Evolutionary conservation across 805 yeast species (phyloP).

Genomic region (Candida morakotiae): DNA sequence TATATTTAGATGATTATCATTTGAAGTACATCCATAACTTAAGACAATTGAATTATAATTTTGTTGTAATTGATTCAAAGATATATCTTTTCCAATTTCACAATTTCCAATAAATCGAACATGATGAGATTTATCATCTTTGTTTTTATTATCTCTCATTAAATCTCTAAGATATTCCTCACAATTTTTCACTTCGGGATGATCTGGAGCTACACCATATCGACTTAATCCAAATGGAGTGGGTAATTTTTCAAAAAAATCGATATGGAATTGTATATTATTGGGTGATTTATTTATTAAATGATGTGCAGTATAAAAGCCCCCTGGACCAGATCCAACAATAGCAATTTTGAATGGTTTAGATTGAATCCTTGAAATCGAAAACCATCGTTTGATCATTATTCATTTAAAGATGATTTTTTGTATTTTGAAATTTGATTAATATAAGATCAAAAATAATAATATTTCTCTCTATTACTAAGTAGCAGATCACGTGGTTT

Average conservation of each 20-base stretch:
- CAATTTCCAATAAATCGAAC: slow-evolving; percentile 67
- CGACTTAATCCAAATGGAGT: slow-evolving; percentile 90
- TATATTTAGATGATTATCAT: slow-evolving; percentile 50
- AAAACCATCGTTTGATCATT: slow-evolving; percentile 6
- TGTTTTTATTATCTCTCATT: slow-evolving; percentile 18
- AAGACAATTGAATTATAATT: slow-evolving; percentile 71
- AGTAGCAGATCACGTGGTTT: too few relatives aligned
- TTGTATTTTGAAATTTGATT: too few relatives aligned
- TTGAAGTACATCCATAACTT: slow-evolving; percentile 76
- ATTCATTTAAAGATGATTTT: too few relatives aligned
- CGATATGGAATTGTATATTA: slow-evolving; percentile 32
- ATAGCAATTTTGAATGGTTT: slow-evolving; percentile 52
- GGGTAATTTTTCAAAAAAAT: slow-evolving; percentile 79
- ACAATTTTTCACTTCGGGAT: slow-evolving; percentile 91
- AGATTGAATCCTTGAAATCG: background rate
- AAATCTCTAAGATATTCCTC: slow-evolving; percentile 64
- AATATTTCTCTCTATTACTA: too few relatives aligned
- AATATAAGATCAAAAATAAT: too few relatives aligned
- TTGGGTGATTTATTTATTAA: slow-evolving; percentile 47
- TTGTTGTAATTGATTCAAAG: slow-evolving; percentile 44
- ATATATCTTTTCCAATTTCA: slow-evolving; percentile 59
- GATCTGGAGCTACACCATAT: slow-evolving; percentile 99
- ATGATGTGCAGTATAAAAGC: slow-evolving; percentile 83
- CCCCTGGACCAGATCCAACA: slow-evolving; percentile 96
- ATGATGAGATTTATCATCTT: too few relatives aligned